Evolutionary conservation across 176 grass and related monocot genomes (phyloP), one percentile per base, ranked within the genome.

Genomic region (Chloris gayana): DNA sequence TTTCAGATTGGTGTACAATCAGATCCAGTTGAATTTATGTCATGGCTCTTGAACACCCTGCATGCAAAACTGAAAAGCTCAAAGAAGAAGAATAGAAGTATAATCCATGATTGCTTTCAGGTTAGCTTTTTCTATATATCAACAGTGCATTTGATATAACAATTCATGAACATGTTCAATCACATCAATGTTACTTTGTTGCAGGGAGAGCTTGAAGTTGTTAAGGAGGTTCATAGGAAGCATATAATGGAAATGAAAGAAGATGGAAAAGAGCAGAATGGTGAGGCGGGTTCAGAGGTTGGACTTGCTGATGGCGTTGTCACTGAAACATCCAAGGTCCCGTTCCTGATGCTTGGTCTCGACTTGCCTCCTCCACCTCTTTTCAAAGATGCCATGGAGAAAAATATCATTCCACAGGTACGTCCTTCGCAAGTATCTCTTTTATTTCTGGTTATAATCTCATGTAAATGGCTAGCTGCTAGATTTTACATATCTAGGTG

Each of bases 331-430:
- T 98, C 92, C 65, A 84, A 72, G 86, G 92, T 98, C 9, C 86
- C 92, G 27, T 98, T 95, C 69, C 62, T 98, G 83, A 95, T 98
- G 92, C 96, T 98, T 14, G 92, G 96, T 77, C 90, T 98, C 74
- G 96, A 98, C 74, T 80, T 98, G 46, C 96, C 96, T 39, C 88
- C 92, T n/a, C 96, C 96, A 72, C 96, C 96, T 64, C 92, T 98
- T 87, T 98, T 98, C 77, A 95, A 98, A 88, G 96, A 98, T 9
- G 92, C 92, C 15, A 98, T 98, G 96, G 96, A 98, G 81, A 98
- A 98, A 92, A 95, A 98, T 68, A 98, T 98, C 64, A 98, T 98
- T 67, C 96, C 96, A 82, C 96, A 98, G 92, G 96, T 93, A 84
- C 82, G 78, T 31, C 71, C 75, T 68, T 32, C 58, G 42, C 69